Conservation (phyloP, 2,329 filamentous ascomycete genomes). For the Cadophora sp. region DNA sequence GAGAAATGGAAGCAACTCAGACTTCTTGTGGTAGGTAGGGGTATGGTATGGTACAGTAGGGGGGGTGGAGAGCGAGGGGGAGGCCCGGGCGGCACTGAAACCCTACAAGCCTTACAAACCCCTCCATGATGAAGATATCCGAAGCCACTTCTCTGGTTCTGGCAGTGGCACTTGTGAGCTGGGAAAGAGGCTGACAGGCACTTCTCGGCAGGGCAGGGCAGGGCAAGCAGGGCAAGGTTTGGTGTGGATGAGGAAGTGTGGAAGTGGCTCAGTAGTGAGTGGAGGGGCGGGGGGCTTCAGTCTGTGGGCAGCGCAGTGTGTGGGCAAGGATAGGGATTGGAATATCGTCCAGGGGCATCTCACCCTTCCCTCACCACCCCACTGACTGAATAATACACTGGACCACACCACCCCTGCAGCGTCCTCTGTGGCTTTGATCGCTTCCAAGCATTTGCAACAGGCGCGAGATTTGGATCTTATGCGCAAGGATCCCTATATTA, state of each 20-base stretch:
- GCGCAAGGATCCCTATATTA: conserved; percentile 20
- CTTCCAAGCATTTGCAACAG: conserved; percentile 20
- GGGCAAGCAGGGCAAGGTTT: not conserved
- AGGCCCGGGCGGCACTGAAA: conserved; percentile 12
- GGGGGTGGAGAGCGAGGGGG: not conserved
- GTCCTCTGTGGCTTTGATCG: conserved; percentile 10
- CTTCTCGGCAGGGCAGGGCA: conserved; percentile 5
- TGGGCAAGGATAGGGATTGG: conserved; percentile 3
- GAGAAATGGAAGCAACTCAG: conserved; percentile 14
- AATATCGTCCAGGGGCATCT: not conserved
- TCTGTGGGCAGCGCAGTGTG: conserved; percentile 8
- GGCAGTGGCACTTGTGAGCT: conserved; percentile 12
- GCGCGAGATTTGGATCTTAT: conserved; percentile 20
- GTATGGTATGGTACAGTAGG: too few species aligned
- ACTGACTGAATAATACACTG: not conserved
- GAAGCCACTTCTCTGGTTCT: conserved; percentile 6
- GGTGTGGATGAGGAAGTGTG: not conserved
- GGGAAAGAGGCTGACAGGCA: conserved; percentile 17
- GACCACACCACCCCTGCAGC: not conserved
- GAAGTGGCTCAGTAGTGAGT: not conserved
- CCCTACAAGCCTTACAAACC: conserved; percentile 4
- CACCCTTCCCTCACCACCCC: not conserved
- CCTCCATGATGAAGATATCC: not conserved
- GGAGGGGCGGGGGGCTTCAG: not conserved
- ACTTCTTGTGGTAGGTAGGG: not conserved